Conservation (phyloP, 1,284 basidiomycete species). For the Ustilago sp. region DNA sequence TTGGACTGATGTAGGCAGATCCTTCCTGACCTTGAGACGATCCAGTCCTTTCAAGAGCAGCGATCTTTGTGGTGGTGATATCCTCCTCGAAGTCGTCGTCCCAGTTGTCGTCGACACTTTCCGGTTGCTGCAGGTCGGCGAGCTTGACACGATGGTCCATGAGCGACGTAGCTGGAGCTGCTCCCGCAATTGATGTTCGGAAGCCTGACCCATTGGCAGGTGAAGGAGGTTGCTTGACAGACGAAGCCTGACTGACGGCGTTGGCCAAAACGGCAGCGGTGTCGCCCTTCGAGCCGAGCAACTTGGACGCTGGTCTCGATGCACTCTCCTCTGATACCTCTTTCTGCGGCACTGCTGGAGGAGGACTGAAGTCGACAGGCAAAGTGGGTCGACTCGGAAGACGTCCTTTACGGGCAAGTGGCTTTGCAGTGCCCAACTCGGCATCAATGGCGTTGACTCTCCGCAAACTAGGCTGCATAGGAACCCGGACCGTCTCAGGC, state of each 20-base stretch:
- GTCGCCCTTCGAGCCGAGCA: constrained; percentile 2
- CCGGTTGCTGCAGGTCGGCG: constrained; percentile 73
- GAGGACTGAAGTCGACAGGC: constrained; percentile 49
- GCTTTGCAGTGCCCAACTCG: constrained; percentile 46
- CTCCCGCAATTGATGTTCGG: constrained; percentile 46
- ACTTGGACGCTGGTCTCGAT: constrained; percentile 13
- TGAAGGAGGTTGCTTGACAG: constrained; percentile 20
- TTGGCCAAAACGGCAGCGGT: not conserved
- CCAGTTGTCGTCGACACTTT: constrained; percentile 87
- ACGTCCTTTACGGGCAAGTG: constrained; percentile 29
- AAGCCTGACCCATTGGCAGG: constrained; percentile 28
- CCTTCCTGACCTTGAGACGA: constrained; percentile 15
- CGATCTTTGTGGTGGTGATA: constrained; percentile 85
- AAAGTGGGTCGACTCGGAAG: constrained; percentile 36
- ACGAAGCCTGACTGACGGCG: constrained; percentile 1
- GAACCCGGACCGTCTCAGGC: constrained; percentile 38
- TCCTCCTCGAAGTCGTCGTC: constrained; percentile 97
- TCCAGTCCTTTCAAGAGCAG: constrained; percentile 73
- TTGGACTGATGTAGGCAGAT: not conserved
- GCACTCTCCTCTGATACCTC: not conserved
- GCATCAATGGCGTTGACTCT: constrained; percentile 46
- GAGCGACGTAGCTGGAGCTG: constrained; percentile 52
- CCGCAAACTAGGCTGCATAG: constrained; percentile 44
- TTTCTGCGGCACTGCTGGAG: constrained; percentile 16
- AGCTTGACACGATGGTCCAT: constrained; percentile 55